Evolutionary conservation across 2,329 filamentous ascomycete species (phyloP), one percentile per base, ranked within the genome.

Genomic region (Epichloe aotearoae): DNA sequence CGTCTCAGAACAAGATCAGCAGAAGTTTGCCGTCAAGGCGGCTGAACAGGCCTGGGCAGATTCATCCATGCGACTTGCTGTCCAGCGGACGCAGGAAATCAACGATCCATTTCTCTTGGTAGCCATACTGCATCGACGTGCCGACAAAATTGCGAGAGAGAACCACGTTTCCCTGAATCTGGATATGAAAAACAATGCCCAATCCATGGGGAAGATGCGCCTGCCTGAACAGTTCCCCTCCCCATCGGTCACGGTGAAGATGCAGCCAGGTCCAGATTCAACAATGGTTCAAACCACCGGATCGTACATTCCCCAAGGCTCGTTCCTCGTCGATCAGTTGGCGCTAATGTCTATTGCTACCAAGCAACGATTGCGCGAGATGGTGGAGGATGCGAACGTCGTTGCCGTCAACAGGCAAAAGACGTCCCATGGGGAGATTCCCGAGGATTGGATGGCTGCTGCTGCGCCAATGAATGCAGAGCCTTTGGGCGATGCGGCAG

Each of bases 311-410:
- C 78, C 93, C 0, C 81, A 84, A 37, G 85, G 89, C 42, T 80
- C 86, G 2, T 82, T 79, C 50, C 72, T 95, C 36, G 84, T 86
- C 14, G 89, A 95, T 54, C 86, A 96, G 57, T 69, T 96, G 43
- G 85, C 87, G 26, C 73, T 96, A 15, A 65, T 96, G 52, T 93
- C 88, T 5, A 76, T 96, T 51, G 86, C 87, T 17, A 83, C 88
- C 10, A 88, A 91, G 62, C 85, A 94, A 58, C 79, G 88, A 30
- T 59, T 96, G 38, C 77, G 86, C 49, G 79, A 82, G 12, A 68
- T 96, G 33, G 62, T 96, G 3, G 85, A 90, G 61, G 89, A 95
- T 59, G 82, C 88, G 11, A 79, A 82, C 50, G 75, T 76, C 10
- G 69, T 95, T 44, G 79, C 88, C 3, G 75, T 76, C 53, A 85